Evolutionary conservation across 2,329 filamentous ascomycete genomes (phyloP), one percentile per base, ranked within the genome.

Genomic region (Dactylellina sp.): DNA sequence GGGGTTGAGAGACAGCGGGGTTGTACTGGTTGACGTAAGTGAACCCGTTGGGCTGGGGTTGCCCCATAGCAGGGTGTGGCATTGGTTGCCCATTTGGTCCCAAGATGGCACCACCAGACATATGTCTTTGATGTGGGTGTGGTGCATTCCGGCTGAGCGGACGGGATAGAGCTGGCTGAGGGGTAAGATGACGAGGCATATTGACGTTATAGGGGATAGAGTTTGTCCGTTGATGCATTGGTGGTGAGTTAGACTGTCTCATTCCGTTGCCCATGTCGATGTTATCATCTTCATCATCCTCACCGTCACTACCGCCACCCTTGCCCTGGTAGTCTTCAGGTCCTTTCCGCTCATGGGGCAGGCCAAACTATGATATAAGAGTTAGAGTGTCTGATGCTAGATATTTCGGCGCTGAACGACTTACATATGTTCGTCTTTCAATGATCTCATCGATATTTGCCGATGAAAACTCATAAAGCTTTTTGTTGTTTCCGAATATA

Each of bases 401-500:
- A 20, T n/a, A n/a, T n/a, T n/a, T n/a, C n/a, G n/a, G n/a, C n/a
- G 4, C 46, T 53, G 64, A 55, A 57, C 24, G 57, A 87, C 92
- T 79, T 84, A 97, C 94, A 82, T 93, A 97, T 88, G 93, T 89
- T 80, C 97, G 96, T 81, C 92, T 88, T 57, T 87, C 87, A 77
- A 99, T 88, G 55, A 96, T 91, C 76, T 97, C 92, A 81, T 90
- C 90, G 87, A 99, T 97, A 81, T 97, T 92, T 78, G 88, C 86
- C 16, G 94, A 98, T 11, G 93, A 98, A 82, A 97, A 99, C 82
- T 99, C 93, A 82, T 98, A 97, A 24, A 99, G 86, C 84, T 98
- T 98, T 86, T 98, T 99, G 83, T 99, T 99, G 83, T 92, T 93
- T 76, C 94, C 94, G 80, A 98, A 98, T 79, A 99, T 97, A 81